Base-by-base conservation (phyloP, 78 protist genomes). In the Tieghemostelium lacteum region DNA sequence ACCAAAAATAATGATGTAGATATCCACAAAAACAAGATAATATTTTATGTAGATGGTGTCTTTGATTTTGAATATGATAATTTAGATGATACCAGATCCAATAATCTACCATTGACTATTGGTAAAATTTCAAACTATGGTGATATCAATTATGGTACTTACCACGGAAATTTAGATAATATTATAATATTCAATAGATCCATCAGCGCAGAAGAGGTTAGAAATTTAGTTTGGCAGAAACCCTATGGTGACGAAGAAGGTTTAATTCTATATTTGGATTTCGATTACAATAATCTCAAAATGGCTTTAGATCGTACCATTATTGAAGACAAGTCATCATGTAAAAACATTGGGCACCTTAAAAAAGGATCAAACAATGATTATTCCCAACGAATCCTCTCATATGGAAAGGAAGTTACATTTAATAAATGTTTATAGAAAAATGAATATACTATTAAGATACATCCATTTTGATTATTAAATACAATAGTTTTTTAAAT, bases 371-470 rank as follows among this genome's bases (percentile, higher is more conserved):
- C 5, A 64, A 55, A 39, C 1, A 45, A 39, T 19, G 77, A 80
- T 31, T 19, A 6, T 8, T 39, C 88, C 37, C 66, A 80, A 67
- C 49, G 34, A 39, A 20, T 80, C 0, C 8, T 60, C 12, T 67
- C 75, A 45, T 17, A 33, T 28, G 63, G 76, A 20, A 64, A 67
- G 67, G 88, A 80, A 2, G 24, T 50, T 39, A n/a, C 88, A 16
- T 80, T 80, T 67, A 80, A 80, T 67, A 45, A 55, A 28, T 65
- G 64, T 54, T 39, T 80, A 37, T 80, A 80, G 63, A 49, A 8
- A 62, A 57, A 57, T 19, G 17, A 57, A 45, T n/a, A n/a, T n/a
- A n/a, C n/a, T n/a, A n/a, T n/a, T n/a, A n/a, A n/a, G n/a, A n/a
- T n/a, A n/a, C n/a, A n/a, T n/a, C n/a, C n/a, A n/a, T n/a, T n/a